Evolutionary conservation across 441 rosid species (phyloP), one percentile per base, ranked within the genome.

Genomic region (Caryocar brasiliense): DNA sequence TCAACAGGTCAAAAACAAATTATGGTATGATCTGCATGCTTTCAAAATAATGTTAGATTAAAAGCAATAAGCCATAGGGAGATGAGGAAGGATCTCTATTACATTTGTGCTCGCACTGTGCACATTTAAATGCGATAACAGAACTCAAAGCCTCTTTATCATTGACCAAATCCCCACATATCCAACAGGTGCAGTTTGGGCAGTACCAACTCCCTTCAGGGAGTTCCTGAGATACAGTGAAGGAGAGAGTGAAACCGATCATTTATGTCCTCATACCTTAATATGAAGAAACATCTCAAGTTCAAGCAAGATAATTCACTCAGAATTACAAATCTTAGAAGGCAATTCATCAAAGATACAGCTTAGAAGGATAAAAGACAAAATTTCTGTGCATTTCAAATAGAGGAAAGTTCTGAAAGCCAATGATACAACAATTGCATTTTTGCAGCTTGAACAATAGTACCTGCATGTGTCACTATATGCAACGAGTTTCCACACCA

Each of bases 121-220:
- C 74, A 62, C 98, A 92, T 74, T 83, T 83, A 53, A 75, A 62
- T 42, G 76, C 82, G 18, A 62, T 71, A 45, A 67, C 57, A 33
- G 75, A 50, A 42, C 61, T 52, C 26, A 69, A 61, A 55, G 61
- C 67, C 40, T 62, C 78, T 55, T 69, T 66, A 64, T 77, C 81
- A 62, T 55, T 61, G 61, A 82, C 94, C 67, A 87, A 77, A 68
- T 75, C 68, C 45, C 79, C 77, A 59, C 98, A 92, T 51, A 72
- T 64, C 82, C 76, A 59, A 75, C 98, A 92, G 40, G 82, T 85
- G 80, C 98, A 92, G 61, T 78, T 85, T 47, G 85, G 56, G 71
- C 98, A 92, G 71, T 83, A 87, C 98, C 96, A 92, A 67, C 70
- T 75, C 63, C 90, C 94, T 55, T 89, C 86, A 44, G 96, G 96